These are phyloP conservation scores for Scheffersomyces illinoinensis DNA, from an alignment of 1,139 yeast species.

Conservation along the genomic window DNA sequence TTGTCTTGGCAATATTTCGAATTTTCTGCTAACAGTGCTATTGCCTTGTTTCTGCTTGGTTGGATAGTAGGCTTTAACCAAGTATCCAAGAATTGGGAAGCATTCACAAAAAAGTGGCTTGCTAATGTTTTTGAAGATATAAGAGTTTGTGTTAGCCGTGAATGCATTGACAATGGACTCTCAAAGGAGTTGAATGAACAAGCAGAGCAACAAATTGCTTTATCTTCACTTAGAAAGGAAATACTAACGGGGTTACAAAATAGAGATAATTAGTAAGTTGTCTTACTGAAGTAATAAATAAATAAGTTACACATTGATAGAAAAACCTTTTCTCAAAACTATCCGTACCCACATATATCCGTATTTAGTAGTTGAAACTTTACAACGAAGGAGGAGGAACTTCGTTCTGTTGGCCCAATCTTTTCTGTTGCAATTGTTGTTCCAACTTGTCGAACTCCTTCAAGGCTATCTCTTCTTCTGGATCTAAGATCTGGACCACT, in stretches of 20 bases:
- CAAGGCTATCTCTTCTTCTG: conserved; percentile 53
- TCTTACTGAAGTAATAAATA: neutral
- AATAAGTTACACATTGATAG: neutral
- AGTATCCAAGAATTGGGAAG: conserved; percentile 41
- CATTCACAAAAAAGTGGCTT: conserved; percentile 31
- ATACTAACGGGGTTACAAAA: conserved; percentile 13
- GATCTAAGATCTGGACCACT: conserved; percentile 64
- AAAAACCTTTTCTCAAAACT: neutral
- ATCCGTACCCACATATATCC: neutral
- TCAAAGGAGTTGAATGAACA: conserved; percentile 31
- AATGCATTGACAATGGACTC: conserved; percentile 42
- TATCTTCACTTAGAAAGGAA: conserved; percentile 17
- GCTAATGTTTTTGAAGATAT: conserved; percentile 33
- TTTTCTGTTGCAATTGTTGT: conserved; percentile 28
- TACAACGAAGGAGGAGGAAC: conserved; percentile 37
- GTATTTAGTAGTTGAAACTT: neutral
- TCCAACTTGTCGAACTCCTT: conserved; percentile 74
- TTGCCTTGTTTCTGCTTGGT: conserved; percentile 41
- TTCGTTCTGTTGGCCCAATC: conserved; percentile 8
- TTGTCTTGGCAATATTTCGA: conserved; percentile 38
- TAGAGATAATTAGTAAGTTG: neutral
- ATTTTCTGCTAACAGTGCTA: conserved; percentile 31
- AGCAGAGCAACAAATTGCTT: conserved; percentile 21
- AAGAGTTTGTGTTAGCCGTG: conserved; percentile 34
- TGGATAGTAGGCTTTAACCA: conserved; percentile 46